Evolutionary conservation across 1,284 basidiomycete species (phyloP), one percentile per base, ranked within the genome.

Genomic region (Stygiomarasmius scandens): DNA sequence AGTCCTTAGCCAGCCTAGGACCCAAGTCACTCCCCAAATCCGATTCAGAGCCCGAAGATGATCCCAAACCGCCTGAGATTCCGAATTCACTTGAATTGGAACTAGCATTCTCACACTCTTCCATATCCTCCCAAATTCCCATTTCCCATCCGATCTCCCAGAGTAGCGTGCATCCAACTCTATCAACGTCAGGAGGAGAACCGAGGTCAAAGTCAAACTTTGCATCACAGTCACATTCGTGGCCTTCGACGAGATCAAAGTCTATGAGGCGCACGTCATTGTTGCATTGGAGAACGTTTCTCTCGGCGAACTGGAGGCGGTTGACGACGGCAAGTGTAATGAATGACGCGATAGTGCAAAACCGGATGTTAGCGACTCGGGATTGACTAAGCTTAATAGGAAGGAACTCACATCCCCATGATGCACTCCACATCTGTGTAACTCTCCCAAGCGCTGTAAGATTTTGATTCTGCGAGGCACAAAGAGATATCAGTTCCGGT

Each of bases 261-360:
- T 75, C 74, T 29, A 76, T 76, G 23, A 76, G 66, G 36, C 74
- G 65, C 27, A 75, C 62, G 48, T 74, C 72, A 10, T 70, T 70
- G 45, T 71, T 65, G 32, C 59, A 47, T 41, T 70, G 62, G 2
- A 76, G 64, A 20, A 76, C 68, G 48, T 76, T 75, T 36, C 74
- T 63, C 58, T 76, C 74, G 3, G 74, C 74, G 52, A 76, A 75
- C 60, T 61, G n/a, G 34, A 20, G 22, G 12, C 25, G 12, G 12
- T 6, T 6, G 29, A 41, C 16, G n/a, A 19, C 43, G 20, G 38
- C 11, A 20, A 38, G 24, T 20, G 38, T 32, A 38, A 45, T 3
- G 16, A 55, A 24, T 19, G 27, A 38, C n/a, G n/a, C n/a, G n/a
- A 23, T 27, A 25, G 29, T 38, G 14, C 10, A 41, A 25, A 27